Evolutionary conservation across 2,329 filamentous ascomycete species (phyloP).

Genomic region (Colletotrichum trifolii): DNA sequence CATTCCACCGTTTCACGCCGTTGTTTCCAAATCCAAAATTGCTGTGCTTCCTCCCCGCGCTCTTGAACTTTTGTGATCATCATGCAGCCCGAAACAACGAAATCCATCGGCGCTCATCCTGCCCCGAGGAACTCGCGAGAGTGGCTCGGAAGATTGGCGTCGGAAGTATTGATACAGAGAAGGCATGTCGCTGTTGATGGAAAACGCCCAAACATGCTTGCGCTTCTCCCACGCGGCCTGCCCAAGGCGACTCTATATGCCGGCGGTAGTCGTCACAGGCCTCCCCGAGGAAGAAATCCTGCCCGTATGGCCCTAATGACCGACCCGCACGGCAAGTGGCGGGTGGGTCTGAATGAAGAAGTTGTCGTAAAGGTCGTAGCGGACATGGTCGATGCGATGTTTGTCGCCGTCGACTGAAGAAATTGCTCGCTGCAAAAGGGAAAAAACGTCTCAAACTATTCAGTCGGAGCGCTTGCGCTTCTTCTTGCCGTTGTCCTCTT

Average conservation of each 20-base stretch:
- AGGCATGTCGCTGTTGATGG: slow-evolving; percentile 50
- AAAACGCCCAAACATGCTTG: slow-evolving; percentile 54
- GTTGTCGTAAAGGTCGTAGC: slow-evolving; percentile 44
- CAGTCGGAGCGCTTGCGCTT: slow-evolving; percentile 85
- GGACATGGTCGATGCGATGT: slow-evolving; percentile 42
- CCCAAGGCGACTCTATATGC: slow-evolving; percentile 45
- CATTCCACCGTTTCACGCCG: slow-evolving; percentile 42
- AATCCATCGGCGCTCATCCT: slow-evolving; percentile 26
- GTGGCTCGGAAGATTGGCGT: slow-evolving; percentile 44
- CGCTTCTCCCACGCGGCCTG: slow-evolving; percentile 52
- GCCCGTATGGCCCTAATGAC: slow-evolving; percentile 42
- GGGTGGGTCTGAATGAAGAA: slow-evolving; percentile 38
- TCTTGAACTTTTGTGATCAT: slow-evolving; percentile 46
- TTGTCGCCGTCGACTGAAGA: slow-evolving; percentile 27
- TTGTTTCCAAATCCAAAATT: slow-evolving; percentile 37
- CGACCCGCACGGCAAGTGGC: slow-evolving; percentile 42
- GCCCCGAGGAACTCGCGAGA: slow-evolving; percentile 39
- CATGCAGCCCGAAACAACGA: slow-evolving; percentile 40
- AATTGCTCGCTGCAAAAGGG: slow-evolving; percentile 32
- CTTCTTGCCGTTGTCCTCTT: slow-evolving; percentile 65
- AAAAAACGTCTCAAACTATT: slow-evolving; percentile 38
- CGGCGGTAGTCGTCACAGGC: slow-evolving; percentile 25
- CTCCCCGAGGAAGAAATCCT: slow-evolving; percentile 8
- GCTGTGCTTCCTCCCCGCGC: slow-evolving; percentile 38
- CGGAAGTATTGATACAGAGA: slow-evolving; percentile 57